Conservation (phyloP, 2,329 filamentous ascomycete species). For the Fusarium incarnatum region DNA sequence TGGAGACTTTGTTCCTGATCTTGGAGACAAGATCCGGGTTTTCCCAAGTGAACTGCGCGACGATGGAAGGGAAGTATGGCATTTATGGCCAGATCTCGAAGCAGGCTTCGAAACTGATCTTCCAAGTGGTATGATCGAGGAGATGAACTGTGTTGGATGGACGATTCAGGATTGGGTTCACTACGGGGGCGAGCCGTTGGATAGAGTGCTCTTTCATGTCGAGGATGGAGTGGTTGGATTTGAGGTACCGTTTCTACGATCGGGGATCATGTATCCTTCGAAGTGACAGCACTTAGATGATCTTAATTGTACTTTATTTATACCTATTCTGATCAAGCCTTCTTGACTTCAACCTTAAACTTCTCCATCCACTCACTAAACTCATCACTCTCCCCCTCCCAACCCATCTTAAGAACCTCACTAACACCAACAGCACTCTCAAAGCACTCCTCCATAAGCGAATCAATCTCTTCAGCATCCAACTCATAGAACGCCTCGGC, state of each 20-base stretch:
- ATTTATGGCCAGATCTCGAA: conserved; percentile 45
- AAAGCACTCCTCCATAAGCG: conserved; percentile 69
- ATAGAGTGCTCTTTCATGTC: conserved; percentile 46
- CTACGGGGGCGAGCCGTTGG: conserved; percentile 51
- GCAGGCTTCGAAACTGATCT: conserved; percentile 43
- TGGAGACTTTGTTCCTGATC: conserved; percentile 37
- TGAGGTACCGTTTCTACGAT: conserved; percentile 51
- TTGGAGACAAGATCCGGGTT: conserved; percentile 37
- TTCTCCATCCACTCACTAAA: conserved; percentile 81
- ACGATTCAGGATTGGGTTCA: conserved; percentile 52
- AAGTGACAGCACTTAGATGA: too few relatives aligned
- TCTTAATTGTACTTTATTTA: not conserved
- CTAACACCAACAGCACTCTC: conserved; percentile 67
- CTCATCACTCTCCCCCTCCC: conserved; percentile 76
- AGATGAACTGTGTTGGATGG: conserved; percentile 49
- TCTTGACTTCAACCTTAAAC: conserved; percentile 66
- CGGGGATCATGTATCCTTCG: conserved; percentile 38
- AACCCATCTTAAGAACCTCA: conserved; percentile 67
- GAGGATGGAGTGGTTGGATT: conserved; percentile 47
- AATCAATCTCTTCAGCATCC: conserved; percentile 68
- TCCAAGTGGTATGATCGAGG: conserved; percentile 38
- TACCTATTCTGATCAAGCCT: too few relatives aligned
- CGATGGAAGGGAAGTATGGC: conserved; percentile 42
- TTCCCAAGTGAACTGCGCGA: conserved; percentile 44
- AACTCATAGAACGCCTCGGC: conserved; percentile 79